Base-by-base conservation (phyloP, 2,329 filamentous ascomycete species). In the Fusarium mangiferae region DNA sequence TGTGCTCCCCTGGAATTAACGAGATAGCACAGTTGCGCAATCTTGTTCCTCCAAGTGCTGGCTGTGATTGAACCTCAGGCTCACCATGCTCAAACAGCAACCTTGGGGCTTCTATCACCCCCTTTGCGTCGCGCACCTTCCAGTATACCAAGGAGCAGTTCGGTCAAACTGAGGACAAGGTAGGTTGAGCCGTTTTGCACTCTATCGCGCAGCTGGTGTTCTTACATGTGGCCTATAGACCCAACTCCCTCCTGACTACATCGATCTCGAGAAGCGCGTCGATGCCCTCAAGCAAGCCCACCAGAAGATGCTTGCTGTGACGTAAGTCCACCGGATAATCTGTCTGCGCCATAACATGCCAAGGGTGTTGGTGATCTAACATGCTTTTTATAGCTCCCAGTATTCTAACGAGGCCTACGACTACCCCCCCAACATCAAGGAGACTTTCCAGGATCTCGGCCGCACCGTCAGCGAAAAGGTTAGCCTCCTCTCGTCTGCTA, bases 81-180 rank as follows among this genome's bases (percentile, higher is more conserved):
- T 72, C 54, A 75, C 68, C 55, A 54, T 41, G 24, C 62, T 52
- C n/a, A 46, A 61, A 59, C 78, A 87, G 87, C 81, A 87, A 86
- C 81, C 82, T 90, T 80, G 95, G 95, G 81, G 92, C 93, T 75
- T 92, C 92, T 78, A 94, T 98, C 84, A 95, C 94, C 75, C 96
- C 96, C 41, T 98, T 97, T 82, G 95, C 95, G 75, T 93, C 94
- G 80, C 93, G 96, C 81, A 98, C 95, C 65, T 94, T 97, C 84
- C 96, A 99, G 87, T 97, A 96, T 87, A 94, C 98, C 83, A 98
- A 97, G 88, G 96, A 99, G 86, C 95, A 98, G 86, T 90, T 98
- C 72, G 96, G 96, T 58, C 94, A 97, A 85, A 94, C 91, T 72
- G 95, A 98, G 76, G 96, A 98, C 84, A 98, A 96, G 92, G 94